Conservation (phyloP, 371 early-diverging fungal genomes). For the Rhizopus sp. region DNA sequence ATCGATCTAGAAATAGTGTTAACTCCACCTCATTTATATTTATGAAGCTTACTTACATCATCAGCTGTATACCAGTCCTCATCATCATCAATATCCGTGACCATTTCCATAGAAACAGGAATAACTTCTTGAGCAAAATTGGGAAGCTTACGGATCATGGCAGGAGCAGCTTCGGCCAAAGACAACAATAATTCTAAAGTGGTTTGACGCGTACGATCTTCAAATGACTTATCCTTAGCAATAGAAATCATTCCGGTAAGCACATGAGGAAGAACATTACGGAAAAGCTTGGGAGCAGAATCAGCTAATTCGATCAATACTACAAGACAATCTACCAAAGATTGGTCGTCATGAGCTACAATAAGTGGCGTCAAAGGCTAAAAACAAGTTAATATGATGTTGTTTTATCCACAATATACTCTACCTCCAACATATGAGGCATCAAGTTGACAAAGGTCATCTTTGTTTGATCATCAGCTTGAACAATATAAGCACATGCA, state of each 20-base stretch:
- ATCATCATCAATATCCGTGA: conserved; percentile 87
- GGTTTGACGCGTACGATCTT: conserved; percentile 80
- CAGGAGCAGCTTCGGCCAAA: conserved; percentile 84
- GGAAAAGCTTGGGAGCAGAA: conserved; percentile 76
- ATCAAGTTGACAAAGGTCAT: conserved; percentile 68
- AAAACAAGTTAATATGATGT: conserved; percentile 1
- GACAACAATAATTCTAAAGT: conserved; percentile 90
- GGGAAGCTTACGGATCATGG: conserved; percentile 81
- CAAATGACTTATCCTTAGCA: conserved; percentile 76
- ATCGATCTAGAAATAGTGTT: conserved; percentile 55
- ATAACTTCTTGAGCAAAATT: conserved; percentile 75
- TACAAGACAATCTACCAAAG: conserved; percentile 74
- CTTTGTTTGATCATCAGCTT: conserved; percentile 60
- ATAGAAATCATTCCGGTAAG: conserved; percentile 74
- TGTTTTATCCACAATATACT: conserved; percentile 4
- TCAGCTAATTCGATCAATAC: conserved; percentile 91
- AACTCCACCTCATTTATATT: neutral
- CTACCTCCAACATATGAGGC: conserved; percentile 80
- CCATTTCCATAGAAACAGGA: conserved; percentile 90
- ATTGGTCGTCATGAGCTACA: conserved; percentile 67
- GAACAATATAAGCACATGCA: conserved; percentile 77
- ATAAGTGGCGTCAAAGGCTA: conserved; percentile 66
- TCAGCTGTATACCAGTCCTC: conserved; percentile 90
- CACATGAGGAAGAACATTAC: conserved; percentile 71
- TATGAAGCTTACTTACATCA: conserved; percentile 50